Evolutionary conservation across 139 green algal species (phyloP).

Genomic region (Chlamydomonas sphaeroides): DNA sequence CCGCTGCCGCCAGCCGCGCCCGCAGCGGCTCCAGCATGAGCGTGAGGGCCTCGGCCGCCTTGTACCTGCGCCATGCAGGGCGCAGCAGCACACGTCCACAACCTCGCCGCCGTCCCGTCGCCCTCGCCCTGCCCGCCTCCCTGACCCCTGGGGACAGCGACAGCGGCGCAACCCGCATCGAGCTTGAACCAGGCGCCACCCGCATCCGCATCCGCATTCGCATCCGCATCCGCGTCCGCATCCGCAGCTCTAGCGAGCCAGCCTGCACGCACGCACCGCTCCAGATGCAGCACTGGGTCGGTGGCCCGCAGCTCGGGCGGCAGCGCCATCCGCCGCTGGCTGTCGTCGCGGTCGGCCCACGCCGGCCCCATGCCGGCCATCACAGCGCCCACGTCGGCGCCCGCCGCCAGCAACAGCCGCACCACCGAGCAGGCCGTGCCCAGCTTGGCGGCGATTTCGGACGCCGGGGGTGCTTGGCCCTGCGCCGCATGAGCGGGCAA

Average conservation of each 20-base stretch:
- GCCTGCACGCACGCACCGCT: not conserved
- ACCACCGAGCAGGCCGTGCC: too few relatives aligned
- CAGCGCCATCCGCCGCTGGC: not conserved
- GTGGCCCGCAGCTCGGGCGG: not conserved
- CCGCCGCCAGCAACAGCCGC: slow-evolving; percentile 1
- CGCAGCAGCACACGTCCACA: too few relatives aligned
- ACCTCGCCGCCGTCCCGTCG: too few relatives aligned
- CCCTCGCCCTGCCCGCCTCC: too few relatives aligned
- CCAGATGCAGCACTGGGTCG: not conserved
- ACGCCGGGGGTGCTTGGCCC: too few relatives aligned
- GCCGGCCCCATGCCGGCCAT: not conserved
- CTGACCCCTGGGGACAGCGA: too few relatives aligned
- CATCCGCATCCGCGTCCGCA: too few relatives aligned
- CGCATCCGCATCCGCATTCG: not conserved
- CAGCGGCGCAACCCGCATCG: too few relatives aligned
- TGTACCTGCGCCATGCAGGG: slow-evolving; percentile 2
- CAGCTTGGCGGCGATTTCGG: not conserved
- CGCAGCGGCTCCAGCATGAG: not conserved
- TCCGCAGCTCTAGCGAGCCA: too few relatives aligned
- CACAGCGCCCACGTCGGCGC: not conserved
- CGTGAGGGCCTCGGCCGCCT: not conserved
- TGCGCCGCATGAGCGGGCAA: too few relatives aligned
- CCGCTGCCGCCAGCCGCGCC: not conserved
- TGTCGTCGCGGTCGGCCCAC: not conserved
- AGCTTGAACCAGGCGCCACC: too few relatives aligned